Base-by-base conservation (phyloP, 805 yeast species). In the Torulaspora maleeae region DNA sequence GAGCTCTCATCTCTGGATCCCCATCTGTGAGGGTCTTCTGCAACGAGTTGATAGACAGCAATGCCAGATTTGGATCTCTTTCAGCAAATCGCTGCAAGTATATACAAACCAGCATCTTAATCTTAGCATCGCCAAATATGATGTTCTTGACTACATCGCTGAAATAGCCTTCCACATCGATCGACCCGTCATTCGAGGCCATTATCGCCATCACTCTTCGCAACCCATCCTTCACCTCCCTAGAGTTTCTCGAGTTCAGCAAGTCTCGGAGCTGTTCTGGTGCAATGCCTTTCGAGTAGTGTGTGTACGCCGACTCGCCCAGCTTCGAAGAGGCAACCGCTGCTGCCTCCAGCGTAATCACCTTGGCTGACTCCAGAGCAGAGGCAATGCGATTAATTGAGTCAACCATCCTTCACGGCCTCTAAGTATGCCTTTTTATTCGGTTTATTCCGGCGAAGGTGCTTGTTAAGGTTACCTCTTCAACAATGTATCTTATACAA, bases 101-200 rank as follows among this genome's bases (percentile, higher is more conserved):
- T 1, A 83, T 72, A 65, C 86, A 79, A 1, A 89, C 96, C 61
- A 91, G 72, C 53, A 83, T 79, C 48, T 86, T 78, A 24, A 87
- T 77, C 50, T 80, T 83, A 30, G 78, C 60, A 45, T 80, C 78
- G 4, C 73, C 54, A 15, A 91, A 81, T 5, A 87, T 84, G 28
- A 90, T 80, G 63, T 89, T 89, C 64, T 90, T 91, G 45, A 93
- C 83, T 4, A 93, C 93, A 57, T 86, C 90, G 0, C 97, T 88
- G 71, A 87, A 91, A 58, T 68, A 76, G 3, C 70, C 53, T 8
- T 75, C 69, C 24, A 76, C 75, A 43, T 71, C 62, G 1, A 68
- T 51, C 1, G 63, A 59, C 17, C 65, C 55, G 29, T 66, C 67
- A 10, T 68, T 71, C 16, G 70, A 66, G 0, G 78, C 69, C 58